phyloP scores from a whole-genome alignment of 805 yeast genomes.

The Spathaspora sp. region DNA sequence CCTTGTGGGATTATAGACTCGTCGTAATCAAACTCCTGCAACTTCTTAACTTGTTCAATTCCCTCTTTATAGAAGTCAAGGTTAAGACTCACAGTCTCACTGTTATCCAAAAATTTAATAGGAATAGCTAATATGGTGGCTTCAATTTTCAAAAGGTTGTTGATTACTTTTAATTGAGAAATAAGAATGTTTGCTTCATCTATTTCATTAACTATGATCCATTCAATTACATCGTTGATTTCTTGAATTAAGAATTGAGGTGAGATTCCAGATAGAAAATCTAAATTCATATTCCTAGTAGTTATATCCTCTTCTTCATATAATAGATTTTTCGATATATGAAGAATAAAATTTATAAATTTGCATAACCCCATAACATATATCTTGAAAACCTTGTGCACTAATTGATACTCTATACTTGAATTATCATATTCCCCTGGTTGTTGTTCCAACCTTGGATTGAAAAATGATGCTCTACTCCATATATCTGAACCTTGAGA shows the following conservation, averaged over 20 bases:
- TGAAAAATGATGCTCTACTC: conserved; percentile 10
- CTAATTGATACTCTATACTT: conserved; percentile 23
- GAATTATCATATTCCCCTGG: conserved; percentile 5
- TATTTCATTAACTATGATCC: conserved; percentile 16
- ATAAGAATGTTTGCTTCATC: conserved; percentile 1
- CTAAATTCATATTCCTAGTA: conserved; percentile 56
- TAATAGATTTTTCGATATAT: conserved; percentile 54
- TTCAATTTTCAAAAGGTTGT: conserved; percentile 24
- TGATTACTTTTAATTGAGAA: conserved; percentile 24
- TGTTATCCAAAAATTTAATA: conserved; percentile 1
- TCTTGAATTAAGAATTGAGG: conserved; percentile 19
- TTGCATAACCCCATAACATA: conserved; percentile 52
- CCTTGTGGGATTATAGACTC: conserved; percentile 15
- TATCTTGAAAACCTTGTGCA: conserved; percentile 49
- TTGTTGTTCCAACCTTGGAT: conserved; percentile 11
- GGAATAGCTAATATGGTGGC: conserved; percentile 8
- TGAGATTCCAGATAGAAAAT: conserved; percentile 22
- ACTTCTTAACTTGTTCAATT: conserved; percentile 5
- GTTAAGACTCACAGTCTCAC: not conserved
- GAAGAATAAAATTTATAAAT: conserved; percentile 46
- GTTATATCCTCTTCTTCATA: conserved; percentile 76
- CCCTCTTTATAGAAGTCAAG: conserved; percentile 17
- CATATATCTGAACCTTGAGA: not conserved
- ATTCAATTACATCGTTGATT: conserved; percentile 30
- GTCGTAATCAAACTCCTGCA: not conserved